Conservation (phyloP, 2,329 filamentous ascomycete genomes). For the Annulohypoxylon truncatum region DNA sequence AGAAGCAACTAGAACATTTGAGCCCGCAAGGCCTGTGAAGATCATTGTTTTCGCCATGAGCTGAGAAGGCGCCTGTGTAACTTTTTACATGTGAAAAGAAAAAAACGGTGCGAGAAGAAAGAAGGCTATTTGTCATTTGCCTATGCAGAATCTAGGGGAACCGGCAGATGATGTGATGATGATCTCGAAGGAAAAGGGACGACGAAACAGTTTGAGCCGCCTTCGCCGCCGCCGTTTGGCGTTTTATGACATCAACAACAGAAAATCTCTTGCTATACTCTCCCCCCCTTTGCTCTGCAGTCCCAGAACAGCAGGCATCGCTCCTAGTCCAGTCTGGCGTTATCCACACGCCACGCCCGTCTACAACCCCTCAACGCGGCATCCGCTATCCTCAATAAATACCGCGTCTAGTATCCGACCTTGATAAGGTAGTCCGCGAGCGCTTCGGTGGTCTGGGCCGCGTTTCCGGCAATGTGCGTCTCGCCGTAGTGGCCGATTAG, state of each 20-base stretch:
- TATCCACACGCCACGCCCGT: slow-evolving; percentile 30
- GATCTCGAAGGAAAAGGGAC: slow-evolving; percentile 33
- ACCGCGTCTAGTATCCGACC: slow-evolving; percentile 73
- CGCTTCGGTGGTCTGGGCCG: slow-evolving; percentile 81
- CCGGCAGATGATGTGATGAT: slow-evolving; percentile 33
- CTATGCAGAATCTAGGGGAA: slow-evolving; percentile 51
- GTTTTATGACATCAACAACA: slow-evolving; percentile 37
- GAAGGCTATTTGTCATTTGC: slow-evolving; percentile 44
- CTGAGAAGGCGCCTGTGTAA: slow-evolving; percentile 16
- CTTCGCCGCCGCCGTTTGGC: slow-evolving; percentile 10
- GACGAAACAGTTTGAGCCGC: slow-evolving; percentile 38
- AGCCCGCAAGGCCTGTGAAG: slow-evolving; percentile 31
- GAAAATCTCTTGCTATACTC: slow-evolving; percentile 36
- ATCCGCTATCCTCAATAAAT: slow-evolving; percentile 5
- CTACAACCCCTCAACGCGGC: slow-evolving; percentile 17
- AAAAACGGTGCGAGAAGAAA: slow-evolving; percentile 16
- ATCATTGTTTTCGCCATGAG: slow-evolving; percentile 20
- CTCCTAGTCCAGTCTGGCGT: slow-evolving; percentile 34
- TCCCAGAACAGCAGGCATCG: slow-evolving; percentile 36
- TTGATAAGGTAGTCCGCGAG: slow-evolving; percentile 89
- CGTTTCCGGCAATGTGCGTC: slow-evolving; percentile 76
- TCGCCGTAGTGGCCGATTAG: slow-evolving; percentile 90
- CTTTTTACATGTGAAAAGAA: slow-evolving; percentile 33
- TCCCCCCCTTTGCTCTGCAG: slow-evolving; percentile 33
- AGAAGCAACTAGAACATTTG: slow-evolving; percentile 36